phyloP scores from a whole-genome alignment of 148 eudicot genomes.

The Nepenthes gracilis region DNA sequence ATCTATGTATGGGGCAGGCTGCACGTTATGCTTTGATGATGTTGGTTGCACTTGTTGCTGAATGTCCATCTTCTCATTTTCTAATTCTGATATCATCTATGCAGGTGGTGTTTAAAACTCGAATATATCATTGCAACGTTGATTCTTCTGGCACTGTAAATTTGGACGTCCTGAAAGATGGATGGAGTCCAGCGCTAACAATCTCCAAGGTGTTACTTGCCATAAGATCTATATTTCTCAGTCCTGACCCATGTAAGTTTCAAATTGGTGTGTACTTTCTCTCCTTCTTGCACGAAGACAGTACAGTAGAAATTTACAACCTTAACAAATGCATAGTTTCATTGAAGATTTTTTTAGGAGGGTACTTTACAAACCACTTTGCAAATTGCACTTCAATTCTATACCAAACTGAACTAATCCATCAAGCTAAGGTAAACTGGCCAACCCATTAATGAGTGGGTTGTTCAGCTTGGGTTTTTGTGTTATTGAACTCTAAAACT shows the following conservation, averaged over 20 bases:
- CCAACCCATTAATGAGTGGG: too few species aligned
- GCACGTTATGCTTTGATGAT: not conserved
- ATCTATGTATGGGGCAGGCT: too few species aligned
- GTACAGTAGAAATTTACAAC: too few species aligned
- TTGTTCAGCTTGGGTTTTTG: too few species aligned
- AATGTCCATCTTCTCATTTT: not conserved
- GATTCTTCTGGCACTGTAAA: conserved; percentile 66
- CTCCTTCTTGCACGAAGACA: not conserved
- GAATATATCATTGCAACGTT: conserved; percentile 90
- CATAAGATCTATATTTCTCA: conserved; percentile 52
- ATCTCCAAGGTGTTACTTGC: conserved; percentile 75
- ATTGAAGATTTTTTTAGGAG: too few species aligned
- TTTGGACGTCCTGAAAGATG: conserved; percentile 73
- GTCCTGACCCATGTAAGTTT: conserved; percentile 67
- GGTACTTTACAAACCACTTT: too few species aligned
- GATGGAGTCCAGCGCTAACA: conserved; percentile 94
- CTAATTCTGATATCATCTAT: conserved; percentile 23
- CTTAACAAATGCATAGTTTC: too few species aligned
- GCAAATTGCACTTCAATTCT: too few species aligned
- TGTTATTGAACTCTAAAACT: too few species aligned
- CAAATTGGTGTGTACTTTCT: not conserved
- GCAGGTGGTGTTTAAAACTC: conserved; percentile 86
- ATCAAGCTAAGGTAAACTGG: too few species aligned
- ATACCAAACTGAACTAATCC: too few species aligned
- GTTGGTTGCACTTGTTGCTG: not conserved